Evolutionary conservation across 2,329 filamentous ascomycete genomes (phyloP), one percentile per base, ranked within the genome.

Genomic region (Pseudocercospora fijiensis): DNA sequence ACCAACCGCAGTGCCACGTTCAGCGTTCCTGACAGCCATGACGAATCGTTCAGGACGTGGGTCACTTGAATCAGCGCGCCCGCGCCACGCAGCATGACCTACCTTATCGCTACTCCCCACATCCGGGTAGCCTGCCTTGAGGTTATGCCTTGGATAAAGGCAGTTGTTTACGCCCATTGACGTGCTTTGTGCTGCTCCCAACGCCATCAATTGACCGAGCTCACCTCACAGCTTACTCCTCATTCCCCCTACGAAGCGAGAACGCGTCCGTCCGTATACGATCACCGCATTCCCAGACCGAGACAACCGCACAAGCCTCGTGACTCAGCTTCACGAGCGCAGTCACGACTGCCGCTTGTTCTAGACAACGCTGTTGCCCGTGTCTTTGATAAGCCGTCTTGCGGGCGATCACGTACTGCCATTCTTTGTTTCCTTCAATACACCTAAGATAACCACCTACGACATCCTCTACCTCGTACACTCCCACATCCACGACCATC

Each of bases 121-220:
- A 57, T 57, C 45, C 59, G 63, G 63, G 52, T 60, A 58, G 58
- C 62, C 28, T 51, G 33, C 55, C 55, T 57, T 45, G 55, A 13
- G 16, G 37, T 49, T 30, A 55, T 58, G 60, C 61, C 57, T 62
- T 63, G 66, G 45, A 68, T 67, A 63, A 65, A 66, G 61, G 47
- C 52, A 41, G 53, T 57, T 61, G 47, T 60, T 55, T 45, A 58
- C 37, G 51, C 43, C 60, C 26, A 58, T 65, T 65, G 65, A 67
- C 67, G 62, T 69, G 65, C 65, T 65, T 64, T 65, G 61, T 68
- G 62, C 60, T 61, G 58, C 28, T 52, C 58, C 53, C 58, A 60
- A 65, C 66, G 43, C 41, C 49, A 26, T 63, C 27, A 20, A 61
- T 49, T 61, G 51, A 60, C 60, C 49, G 26, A 53, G 26, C 26